Evolutionary conservation across 371 early-diverging fungal species (phyloP).

Genomic region (Thermomucor indicae-seudaticae): DNA sequence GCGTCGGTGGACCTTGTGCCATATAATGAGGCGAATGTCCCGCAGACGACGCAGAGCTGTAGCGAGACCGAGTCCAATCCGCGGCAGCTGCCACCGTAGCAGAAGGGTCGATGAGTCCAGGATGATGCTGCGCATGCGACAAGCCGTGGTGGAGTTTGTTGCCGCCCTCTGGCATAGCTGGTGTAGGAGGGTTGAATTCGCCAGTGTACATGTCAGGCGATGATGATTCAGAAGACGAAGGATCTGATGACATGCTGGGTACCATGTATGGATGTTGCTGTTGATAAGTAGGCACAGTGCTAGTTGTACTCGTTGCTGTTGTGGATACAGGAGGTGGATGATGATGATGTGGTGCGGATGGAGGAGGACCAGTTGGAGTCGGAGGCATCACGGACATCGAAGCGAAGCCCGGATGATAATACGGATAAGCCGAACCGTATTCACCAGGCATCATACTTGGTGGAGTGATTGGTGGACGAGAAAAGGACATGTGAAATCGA

Average conservation of each 20-base stretch:
- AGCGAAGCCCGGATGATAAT: constrained; percentile 23
- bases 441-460: constrained; percentile 24
- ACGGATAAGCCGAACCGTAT: constrained; percentile 25
- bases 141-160: too few relatives aligned
- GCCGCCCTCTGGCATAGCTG: neutral
- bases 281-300: neutral
- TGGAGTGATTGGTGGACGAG: constrained; percentile 28
- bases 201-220: constrained; percentile 20
- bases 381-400: too few relatives aligned
- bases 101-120: neutral
- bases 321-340: neutral
- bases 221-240: constrained; percentile 16
- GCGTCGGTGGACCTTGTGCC: neutral
- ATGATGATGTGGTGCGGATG: neutral
- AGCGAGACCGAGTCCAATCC: neutral
- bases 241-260: constrained; percentile 17
- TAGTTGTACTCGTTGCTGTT: neutral
- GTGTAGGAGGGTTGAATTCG: constrained; percentile 11
- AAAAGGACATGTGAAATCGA: constrained; percentile 12
- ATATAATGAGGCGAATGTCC: neutral
- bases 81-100: neutral
- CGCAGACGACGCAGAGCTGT: neutral
- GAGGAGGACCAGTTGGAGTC: neutral
- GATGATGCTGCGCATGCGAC: neutral
- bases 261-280: constrained; percentile 13